These are phyloP conservation scores for Vicia faba DNA, from an alignment of 306 rosid species.

Conservation along the genomic window DNA sequence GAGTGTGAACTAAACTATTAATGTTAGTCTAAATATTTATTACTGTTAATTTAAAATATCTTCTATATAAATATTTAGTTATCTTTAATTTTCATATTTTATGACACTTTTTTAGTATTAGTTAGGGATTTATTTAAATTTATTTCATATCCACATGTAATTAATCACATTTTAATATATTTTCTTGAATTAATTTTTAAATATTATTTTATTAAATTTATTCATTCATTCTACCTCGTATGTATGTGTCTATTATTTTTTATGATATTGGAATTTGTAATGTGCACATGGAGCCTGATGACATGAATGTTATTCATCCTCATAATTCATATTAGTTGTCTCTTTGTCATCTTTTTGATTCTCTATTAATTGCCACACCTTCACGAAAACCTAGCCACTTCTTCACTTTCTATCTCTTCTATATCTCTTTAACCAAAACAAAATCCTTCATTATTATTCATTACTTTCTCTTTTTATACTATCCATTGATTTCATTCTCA, in stretches of 20 bases:
- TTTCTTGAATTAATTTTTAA: background rate
- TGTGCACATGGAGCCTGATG: conserved; percentile 33
- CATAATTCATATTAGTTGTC: conserved; percentile 44
- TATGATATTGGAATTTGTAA: conserved; percentile 32
- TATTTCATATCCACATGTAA: no score
- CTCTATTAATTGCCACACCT: conserved; percentile 38
- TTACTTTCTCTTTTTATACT: background rate
- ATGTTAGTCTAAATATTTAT: no score
- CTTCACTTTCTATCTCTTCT: background rate
- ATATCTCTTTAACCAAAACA: background rate
- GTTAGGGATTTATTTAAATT: no score
- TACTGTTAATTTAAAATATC: no score
- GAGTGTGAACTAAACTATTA: no score
- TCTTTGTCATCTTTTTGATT: conserved; percentile 28
- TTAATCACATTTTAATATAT: no score
- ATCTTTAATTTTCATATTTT: no score
- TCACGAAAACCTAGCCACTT: conserved; percentile 30
- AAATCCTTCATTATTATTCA: background rate
- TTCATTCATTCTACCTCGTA: background rate
- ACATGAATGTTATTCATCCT: conserved; percentile 27
- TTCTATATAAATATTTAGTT: no score
- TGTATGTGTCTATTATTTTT: background rate
- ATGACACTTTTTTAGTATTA: no score
- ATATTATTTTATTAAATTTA: background rate
- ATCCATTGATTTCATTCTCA: background rate